These are phyloP conservation scores for Ettlia oleoabundans DNA, from an alignment of 139 green algal species.

Conservation along the genomic window DNA sequence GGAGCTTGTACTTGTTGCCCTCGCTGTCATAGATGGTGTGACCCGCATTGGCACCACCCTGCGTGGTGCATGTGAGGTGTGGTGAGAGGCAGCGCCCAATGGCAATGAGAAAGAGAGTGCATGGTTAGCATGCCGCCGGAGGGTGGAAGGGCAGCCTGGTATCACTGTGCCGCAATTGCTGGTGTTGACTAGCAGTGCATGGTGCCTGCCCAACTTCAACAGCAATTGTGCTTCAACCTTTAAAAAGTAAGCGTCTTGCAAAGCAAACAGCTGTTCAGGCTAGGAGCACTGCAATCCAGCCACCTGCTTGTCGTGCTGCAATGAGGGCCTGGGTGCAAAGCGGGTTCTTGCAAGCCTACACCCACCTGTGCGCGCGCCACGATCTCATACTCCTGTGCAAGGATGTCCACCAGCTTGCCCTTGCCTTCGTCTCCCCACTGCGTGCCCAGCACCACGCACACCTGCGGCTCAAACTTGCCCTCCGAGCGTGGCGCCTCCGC, in stretches of 20 bases:
- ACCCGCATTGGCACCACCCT: constrained; percentile 98
- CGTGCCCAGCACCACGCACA: constrained; percentile 93
- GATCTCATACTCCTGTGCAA: constrained; percentile 97
- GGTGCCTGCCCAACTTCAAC: too few relatives aligned
- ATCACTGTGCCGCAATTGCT: too few relatives aligned
- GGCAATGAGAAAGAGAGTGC: too few relatives aligned
- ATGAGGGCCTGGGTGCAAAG: neutral
- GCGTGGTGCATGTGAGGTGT: neutral
- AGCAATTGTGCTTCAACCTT: too few relatives aligned
- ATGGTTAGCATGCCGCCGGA: too few relatives aligned
- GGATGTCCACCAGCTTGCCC: constrained; percentile 99
- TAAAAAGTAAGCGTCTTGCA: too few relatives aligned
- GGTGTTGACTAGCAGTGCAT: too few relatives aligned
- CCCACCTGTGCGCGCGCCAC: constrained; percentile 91
- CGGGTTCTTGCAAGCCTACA: neutral
- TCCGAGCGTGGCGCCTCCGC: neutral
- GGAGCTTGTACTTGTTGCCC: constrained; percentile 97
- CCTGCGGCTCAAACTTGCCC: constrained; percentile 60
- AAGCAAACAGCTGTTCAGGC: too few relatives aligned
- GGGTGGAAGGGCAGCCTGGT: too few relatives aligned
- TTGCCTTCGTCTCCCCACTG: constrained; percentile 99
- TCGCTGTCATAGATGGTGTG: constrained; percentile 99
- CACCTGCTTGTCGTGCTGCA: neutral
- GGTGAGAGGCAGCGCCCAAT: too few relatives aligned
- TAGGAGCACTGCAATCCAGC: too few relatives aligned